Conservation (phyloP, 1,284 basidiomycete genomes). For the Ceraceosorus bombacis region DNA sequence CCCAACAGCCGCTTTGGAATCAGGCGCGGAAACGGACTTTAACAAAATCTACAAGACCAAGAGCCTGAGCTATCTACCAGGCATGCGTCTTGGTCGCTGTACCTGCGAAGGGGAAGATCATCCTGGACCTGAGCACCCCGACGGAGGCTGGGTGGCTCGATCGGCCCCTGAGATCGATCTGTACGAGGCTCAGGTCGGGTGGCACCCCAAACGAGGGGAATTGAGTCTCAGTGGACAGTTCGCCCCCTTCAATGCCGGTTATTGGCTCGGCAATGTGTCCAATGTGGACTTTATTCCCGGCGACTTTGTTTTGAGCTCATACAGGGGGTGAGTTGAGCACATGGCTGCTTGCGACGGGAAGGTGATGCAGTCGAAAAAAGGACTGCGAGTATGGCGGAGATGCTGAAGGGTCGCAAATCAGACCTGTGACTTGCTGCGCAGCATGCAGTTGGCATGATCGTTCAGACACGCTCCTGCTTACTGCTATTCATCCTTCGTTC, state of each 20-base stretch:
- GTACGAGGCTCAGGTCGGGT: slow-evolving; percentile 58
- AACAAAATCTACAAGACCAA: slow-evolving; percentile 38
- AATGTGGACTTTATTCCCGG: slow-evolving; percentile 6
- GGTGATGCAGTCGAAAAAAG: too few relatives aligned
- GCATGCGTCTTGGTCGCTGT: slow-evolving; percentile 39
- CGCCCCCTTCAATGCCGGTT: slow-evolving; percentile 38
- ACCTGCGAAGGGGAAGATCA: slow-evolving; percentile 41
- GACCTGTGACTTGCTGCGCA: too few relatives aligned
- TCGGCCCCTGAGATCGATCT: slow-evolving; percentile 79
- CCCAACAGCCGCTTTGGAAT: slow-evolving; percentile 47
- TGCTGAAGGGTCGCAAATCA: too few relatives aligned
- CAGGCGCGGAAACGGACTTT: slow-evolving; percentile 30
- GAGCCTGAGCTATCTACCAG: slow-evolving; percentile 27
- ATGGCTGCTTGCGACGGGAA: too few relatives aligned
- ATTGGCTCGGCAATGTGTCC: slow-evolving; percentile 50
- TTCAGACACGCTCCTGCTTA: too few relatives aligned
- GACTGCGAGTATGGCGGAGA: too few relatives aligned
- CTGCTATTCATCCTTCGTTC: too few relatives aligned
- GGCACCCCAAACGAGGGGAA: slow-evolving; percentile 21
- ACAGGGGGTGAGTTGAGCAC: neutral
- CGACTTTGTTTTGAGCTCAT: neutral
- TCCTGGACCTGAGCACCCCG: slow-evolving; percentile 34
- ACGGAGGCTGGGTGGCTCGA: slow-evolving; percentile 50
- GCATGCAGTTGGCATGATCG: too few relatives aligned
- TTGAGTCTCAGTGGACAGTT: slow-evolving; percentile 39